These are phyloP conservation scores for Logfia minima DNA, from an alignment of 129 eudicot species.

Conservation along the genomic window DNA sequence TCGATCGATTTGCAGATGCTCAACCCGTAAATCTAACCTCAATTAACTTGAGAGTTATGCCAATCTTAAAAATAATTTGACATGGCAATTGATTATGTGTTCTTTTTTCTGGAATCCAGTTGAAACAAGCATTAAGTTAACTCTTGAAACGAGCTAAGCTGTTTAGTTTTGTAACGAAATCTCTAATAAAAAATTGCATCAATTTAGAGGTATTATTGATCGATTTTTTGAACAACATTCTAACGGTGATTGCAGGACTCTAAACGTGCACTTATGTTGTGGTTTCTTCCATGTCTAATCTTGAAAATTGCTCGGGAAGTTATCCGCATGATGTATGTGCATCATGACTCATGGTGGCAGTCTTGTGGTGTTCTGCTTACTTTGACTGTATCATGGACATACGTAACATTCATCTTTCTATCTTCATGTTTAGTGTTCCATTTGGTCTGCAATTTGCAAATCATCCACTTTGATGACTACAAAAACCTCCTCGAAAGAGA, in stretches of 20 bases:
- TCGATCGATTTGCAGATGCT: too few relatives aligned
- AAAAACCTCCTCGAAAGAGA: conserved; percentile 74
- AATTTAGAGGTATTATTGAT: neutral
- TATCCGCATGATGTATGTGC: conserved; percentile 54
- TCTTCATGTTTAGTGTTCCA: conserved; percentile 73
- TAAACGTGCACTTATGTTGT: conserved; percentile 46
- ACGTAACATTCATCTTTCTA: conserved; percentile 50
- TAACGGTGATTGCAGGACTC: conserved; percentile 47
- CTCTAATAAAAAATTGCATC: neutral
- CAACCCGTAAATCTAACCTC: neutral
- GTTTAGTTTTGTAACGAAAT: neutral
- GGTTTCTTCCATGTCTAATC: conserved; percentile 70
- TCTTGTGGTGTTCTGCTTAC: conserved; percentile 44
- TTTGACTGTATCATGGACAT: conserved; percentile 61
- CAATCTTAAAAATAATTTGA: neutral
- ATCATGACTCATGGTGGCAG: conserved; percentile 61
- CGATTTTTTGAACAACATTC: neutral
- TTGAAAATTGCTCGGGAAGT: conserved; percentile 68
- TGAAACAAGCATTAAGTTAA: neutral
- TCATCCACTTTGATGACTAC: conserved; percentile 79
- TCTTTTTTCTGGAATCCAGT: neutral
- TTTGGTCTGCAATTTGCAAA: conserved; percentile 71
- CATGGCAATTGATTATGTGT: neutral
- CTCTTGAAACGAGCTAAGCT: neutral
- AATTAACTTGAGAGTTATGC: neutral